Conservation (phyloP, 2,329 filamentous ascomycete species). For the Ophiostoma himal-ulmi region DNA sequence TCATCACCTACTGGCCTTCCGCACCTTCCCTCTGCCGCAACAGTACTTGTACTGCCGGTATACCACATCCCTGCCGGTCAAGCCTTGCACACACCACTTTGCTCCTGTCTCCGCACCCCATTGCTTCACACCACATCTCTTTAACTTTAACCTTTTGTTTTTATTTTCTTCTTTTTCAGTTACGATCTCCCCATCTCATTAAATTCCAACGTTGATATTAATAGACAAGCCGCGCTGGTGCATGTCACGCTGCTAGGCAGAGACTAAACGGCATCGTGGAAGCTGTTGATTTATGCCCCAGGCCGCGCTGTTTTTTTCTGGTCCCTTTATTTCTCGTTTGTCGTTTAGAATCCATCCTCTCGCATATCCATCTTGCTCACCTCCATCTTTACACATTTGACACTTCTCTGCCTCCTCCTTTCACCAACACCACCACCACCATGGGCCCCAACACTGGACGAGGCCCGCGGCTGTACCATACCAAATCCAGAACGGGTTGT, state of each 20-base stretch:
- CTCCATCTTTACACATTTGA: neutral
- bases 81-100: neutral
- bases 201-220: neutral
- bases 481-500: conserved; percentile 33
- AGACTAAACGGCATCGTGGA: conserved; percentile 3
- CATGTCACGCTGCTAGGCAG: conserved; percentile 2
- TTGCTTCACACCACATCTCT: neutral
- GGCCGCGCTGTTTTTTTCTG: neutral
- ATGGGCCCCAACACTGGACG: neutral
- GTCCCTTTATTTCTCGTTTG: neutral
- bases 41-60: neutral
- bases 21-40: no score
- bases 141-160: neutral
- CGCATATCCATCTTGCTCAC: neutral
- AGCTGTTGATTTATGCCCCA: neutral
- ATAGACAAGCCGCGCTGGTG: neutral
- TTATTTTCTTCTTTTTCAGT: neutral
- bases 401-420: neutral
- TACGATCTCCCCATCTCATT: neutral
- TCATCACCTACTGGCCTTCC: neutral
- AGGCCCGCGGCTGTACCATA: conserved; percentile 29
- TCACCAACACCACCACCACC: neutral
- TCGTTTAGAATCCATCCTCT: neutral
- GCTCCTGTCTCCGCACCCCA: neutral
- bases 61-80: conserved; percentile 4